Conservation (phyloP, 2,329 filamentous ascomycete genomes). For the Aspergillus neoniger region DNA sequence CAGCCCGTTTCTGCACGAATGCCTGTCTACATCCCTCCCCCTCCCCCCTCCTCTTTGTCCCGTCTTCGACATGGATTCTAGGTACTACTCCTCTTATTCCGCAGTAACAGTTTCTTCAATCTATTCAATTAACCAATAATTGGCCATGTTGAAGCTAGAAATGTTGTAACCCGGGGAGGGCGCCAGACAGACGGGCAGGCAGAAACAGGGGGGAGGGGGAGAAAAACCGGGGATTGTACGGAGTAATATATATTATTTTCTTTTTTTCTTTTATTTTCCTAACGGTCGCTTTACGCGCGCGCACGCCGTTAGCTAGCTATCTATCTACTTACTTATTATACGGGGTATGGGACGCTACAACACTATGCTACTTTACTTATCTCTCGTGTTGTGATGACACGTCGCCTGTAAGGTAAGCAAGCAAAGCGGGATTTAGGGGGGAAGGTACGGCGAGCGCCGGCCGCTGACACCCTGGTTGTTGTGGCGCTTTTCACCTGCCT, state of each 20-base stretch:
- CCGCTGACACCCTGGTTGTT: too few species aligned
- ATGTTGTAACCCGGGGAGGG: too few species aligned
- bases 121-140: neutral
- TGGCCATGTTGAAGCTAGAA: neutral
- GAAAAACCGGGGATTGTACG: neutral
- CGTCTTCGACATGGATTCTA: neutral
- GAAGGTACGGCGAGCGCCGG: constrained; percentile 15
- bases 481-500: too few species aligned
- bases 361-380: too few species aligned
- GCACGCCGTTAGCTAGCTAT: neutral
- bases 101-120: neutral
- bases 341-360: too few species aligned
- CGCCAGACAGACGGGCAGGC: too few species aligned
- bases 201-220: neutral
- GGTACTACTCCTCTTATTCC: neutral
- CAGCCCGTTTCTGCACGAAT: neutral
- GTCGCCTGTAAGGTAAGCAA: constrained; percentile 17
- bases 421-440: neutral
- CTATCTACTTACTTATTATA: too few species aligned
- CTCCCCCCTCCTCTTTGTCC: neutral
- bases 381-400: constrained; percentile 19
- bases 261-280: too few species aligned
- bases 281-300: neutral
- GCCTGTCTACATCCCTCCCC: neutral
- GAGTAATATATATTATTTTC: too few species aligned